Percentiles rank a stretch among this genome's conserved stretches.
These are phyloP conservation scores for Skeletonema menzelii DNA, from an alignment of 108 stramenopile species.

Conservation along the genomic window DNA sequence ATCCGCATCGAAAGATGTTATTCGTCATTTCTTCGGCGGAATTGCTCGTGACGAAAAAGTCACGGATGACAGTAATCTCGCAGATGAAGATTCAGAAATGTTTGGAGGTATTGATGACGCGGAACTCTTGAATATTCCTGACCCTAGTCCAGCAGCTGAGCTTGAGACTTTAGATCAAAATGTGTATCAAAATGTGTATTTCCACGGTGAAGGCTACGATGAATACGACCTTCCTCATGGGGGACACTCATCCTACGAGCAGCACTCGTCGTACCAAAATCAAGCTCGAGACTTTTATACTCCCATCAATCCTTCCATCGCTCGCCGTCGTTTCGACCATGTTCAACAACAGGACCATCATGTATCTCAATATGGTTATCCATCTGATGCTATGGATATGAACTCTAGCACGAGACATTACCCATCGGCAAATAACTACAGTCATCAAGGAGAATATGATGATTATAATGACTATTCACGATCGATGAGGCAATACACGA, in stretches of 20 bases:
- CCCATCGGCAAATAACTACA: neutral
- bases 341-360: neutral
- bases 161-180: neutral
- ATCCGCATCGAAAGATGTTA: slow-evolving; percentile 39
- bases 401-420: neutral
- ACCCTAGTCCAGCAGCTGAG: slow-evolving; percentile 6
- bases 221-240: neutral
- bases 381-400: neutral
- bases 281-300: neutral
- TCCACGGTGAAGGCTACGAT: neutral
- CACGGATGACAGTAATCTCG: neutral
- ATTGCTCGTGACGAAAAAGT: neutral
- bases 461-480: neutral
- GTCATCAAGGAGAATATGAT: neutral
- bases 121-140: slow-evolving; percentile 12
- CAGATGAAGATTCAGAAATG: neutral
- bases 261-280: neutral
- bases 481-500: neutral
- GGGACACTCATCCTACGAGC: neutral
- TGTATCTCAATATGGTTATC: neutral
- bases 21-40: slow-evolving; percentile 30
- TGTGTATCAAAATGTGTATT: neutral
- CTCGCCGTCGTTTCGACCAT: neutral
- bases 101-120: slow-evolving; percentile 25
- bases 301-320: neutral